Percentiles rank a stretch among this genome's conserved stretches.
These are phyloP conservation scores for Cudoniella acicularis DNA, from an alignment of 495 filamentous ascomycete species.

Conservation along the genomic window DNA sequence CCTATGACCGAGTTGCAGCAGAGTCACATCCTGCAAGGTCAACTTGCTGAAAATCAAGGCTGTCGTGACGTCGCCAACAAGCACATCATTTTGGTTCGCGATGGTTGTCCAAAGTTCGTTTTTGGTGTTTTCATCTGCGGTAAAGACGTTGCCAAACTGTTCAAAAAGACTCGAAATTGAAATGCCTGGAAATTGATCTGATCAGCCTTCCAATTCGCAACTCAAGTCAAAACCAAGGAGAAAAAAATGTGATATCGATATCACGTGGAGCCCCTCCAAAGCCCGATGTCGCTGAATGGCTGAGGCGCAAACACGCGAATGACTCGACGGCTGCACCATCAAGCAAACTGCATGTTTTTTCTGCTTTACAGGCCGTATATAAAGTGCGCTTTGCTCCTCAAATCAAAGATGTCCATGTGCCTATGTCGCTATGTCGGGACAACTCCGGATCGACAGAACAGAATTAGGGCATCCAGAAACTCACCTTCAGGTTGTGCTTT, in stretches of 20 bases:
- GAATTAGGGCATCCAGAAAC: neutral
- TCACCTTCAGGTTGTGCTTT: slow-evolving; percentile 3
- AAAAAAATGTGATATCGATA: too few relatives aligned
- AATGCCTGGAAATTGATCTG: slow-evolving; percentile 5
- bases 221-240: neutral
- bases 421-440: neutral
- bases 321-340: neutral
- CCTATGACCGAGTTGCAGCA: neutral
- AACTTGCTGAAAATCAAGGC: slow-evolving; percentile 1
- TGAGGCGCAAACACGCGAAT: neutral
- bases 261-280: neutral
- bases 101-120: slow-evolving; percentile 4
- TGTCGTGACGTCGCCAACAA: neutral
- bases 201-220: neutral
- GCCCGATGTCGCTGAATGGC: neutral
- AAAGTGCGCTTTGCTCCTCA: neutral
- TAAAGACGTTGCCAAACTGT: neutral
- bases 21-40: neutral
- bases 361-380: neutral
- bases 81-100: neutral
- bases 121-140: neutral
- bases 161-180: slow-evolving; percentile 11
- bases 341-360: neutral
- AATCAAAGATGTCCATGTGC: neutral
- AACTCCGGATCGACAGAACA: neutral